A percentile compares a stretch with the other conserved stretches of the same genome.
Conservation (phyloP, 441 rosid species). For the Populus hybrid region DNA sequence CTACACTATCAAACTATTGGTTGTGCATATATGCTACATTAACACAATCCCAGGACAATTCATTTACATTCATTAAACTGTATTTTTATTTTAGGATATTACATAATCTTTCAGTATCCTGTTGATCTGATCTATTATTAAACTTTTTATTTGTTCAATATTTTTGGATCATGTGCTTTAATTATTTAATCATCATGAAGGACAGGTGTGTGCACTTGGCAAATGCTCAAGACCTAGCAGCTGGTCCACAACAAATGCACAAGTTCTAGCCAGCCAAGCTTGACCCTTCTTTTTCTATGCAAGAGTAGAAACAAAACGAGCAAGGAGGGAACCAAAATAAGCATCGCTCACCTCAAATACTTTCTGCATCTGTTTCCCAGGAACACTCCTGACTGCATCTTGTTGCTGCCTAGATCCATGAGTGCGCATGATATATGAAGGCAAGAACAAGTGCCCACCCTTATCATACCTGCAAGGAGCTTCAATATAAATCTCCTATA, state of each 20-base stretch:
- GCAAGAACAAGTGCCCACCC: constrained; percentile 89
- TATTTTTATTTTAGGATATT: not conserved
- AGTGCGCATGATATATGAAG: constrained; percentile 91
- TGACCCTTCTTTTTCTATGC: not conserved
- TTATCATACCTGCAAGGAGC: constrained; percentile 63
- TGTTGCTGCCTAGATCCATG: constrained; percentile 87
- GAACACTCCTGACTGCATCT: constrained; percentile 53
- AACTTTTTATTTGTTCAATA: not conserved
- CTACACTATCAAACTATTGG: not conserved
- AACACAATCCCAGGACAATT: not conserved
- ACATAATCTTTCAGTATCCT: not conserved
- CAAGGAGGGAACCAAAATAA: not conserved
- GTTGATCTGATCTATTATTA: not conserved
- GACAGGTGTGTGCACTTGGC: not conserved
- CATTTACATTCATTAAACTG: not conserved
- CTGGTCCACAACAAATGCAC: not conserved
- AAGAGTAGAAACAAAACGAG: not conserved
- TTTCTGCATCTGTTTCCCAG: constrained; percentile 50
- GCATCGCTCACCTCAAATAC: constrained; percentile 67
- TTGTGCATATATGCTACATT: not conserved
- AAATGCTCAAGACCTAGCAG: not conserved
- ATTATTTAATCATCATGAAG: not conserved
- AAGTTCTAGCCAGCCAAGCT: not conserved
- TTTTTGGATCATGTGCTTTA: not conserved
- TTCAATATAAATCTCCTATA: constrained; percentile 1